phyloP scores from a whole-genome alignment of 257 asterid genomes.

The Solanum sitiens region DNA sequence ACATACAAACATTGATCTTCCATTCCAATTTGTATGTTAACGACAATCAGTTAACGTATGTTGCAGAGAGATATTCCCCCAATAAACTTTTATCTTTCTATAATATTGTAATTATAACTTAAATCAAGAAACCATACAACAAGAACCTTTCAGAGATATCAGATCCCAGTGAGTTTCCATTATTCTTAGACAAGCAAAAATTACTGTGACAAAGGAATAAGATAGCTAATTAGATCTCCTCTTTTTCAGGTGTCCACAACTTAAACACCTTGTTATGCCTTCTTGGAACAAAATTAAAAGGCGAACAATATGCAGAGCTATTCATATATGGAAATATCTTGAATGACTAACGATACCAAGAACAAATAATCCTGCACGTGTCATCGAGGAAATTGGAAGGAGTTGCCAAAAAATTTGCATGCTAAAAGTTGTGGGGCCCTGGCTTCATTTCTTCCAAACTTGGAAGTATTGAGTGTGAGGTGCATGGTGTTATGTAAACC shows the following conservation, averaged over 20 bases:
- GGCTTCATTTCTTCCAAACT: slow-evolving; percentile 32
- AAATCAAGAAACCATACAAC: not conserved
- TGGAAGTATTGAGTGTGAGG: slow-evolving; percentile 61
- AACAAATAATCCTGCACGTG: slow-evolving; percentile 46
- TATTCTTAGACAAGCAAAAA: not conserved
- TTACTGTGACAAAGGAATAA: not conserved
- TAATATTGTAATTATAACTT: too few relatives aligned
- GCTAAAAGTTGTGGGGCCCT: slow-evolving; percentile 65
- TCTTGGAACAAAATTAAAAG: slow-evolving; percentile 66
- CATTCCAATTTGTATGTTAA: slow-evolving; percentile 56
- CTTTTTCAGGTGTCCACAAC: slow-evolving; percentile 54
- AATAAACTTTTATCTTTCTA: not conserved
- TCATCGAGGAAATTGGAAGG: slow-evolving; percentile 41
- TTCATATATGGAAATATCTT: slow-evolving; percentile 43
- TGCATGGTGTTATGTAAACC: slow-evolving; percentile 41
- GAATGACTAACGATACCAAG: slow-evolving; percentile 75
- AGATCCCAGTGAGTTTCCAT: not conserved
- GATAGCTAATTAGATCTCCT: not conserved
- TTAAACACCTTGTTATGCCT: slow-evolving; percentile 73
- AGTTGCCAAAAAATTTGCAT: slow-evolving; percentile 43
- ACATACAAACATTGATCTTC: slow-evolving; percentile 45
- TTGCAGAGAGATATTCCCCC: slow-evolving; percentile 51
- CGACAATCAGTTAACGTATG: slow-evolving; percentile 52
- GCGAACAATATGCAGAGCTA: slow-evolving; percentile 44
- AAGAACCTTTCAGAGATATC: not conserved